Evolutionary conservation across 306 rosid species (phyloP), one percentile per base, ranked within the genome.

Genomic region (Malus sieversii): DNA sequence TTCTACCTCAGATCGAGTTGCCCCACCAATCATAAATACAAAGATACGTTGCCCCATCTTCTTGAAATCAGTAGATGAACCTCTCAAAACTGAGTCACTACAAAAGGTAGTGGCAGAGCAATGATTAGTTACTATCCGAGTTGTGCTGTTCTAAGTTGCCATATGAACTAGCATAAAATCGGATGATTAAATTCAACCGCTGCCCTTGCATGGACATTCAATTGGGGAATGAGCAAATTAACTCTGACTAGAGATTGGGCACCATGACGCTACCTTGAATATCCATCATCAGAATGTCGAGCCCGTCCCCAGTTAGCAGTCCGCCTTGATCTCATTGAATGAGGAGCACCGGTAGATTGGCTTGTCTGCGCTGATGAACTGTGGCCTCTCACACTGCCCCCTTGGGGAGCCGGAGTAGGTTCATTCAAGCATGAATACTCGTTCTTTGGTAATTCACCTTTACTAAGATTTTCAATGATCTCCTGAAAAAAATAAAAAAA

Each of bases 1-100:
- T 68, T 70, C 75, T 85, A 92, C 98, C 93, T 95, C 98, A 1
- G 98, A 95, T 78, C 98, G 90, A 68, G 97, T 95, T 58, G 98
- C 98, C 32, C 98, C 98, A 0, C 98, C 98, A 66, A 95, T 68
- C 58, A 95, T 78, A 81, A 92, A 95, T 52, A 95, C 84, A 84
- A 92, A 92, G 77, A 95, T 79, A 33, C 98, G 90, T 72, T 67
- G 86, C 64, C 98, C 97, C 93, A 95, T 79, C 85, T 84, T 92
- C 88, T 90, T 92, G 80, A 80, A 81, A 85, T 92, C 95, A 72
- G 81, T 20, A 80, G 74, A 13, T 19, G 80, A 32, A 71, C 66
- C 71, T 88, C 76, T 92, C 90, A 92, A 84, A 35, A 53, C 53
- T 22, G 98, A 91, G 75, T 92, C 97, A 72, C 98, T 95, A 42